Conservation (phyloP, 2,329 filamentous ascomycete species). For the Penicillium aurantiogriseum region DNA sequence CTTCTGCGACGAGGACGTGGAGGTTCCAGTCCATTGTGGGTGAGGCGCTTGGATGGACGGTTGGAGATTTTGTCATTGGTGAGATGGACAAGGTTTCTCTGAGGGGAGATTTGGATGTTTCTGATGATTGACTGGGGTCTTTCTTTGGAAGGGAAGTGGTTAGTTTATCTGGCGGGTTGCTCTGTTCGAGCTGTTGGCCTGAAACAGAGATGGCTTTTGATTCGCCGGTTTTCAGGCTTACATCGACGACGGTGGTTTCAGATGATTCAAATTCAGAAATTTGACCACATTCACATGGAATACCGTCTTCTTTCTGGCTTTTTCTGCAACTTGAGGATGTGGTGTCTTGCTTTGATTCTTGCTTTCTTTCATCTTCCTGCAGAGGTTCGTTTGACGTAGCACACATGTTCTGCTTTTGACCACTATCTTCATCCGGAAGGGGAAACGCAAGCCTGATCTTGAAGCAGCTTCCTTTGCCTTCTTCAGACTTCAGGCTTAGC, state of each 20-base stretch:
- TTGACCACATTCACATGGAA: slow-evolving; percentile 14
- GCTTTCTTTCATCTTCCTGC: not conserved
- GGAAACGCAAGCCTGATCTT: slow-evolving; percentile 75
- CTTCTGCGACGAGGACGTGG: slow-evolving; percentile 73
- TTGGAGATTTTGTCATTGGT: not conserved
- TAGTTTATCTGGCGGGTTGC: not conserved
- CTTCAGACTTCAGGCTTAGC: slow-evolving; percentile 76
- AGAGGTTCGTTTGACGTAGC: not conserved
- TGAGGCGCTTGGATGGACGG: not conserved
- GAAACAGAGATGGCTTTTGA: slow-evolving; percentile 15
- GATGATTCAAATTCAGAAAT: not conserved
- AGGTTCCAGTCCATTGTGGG: slow-evolving; percentile 11
- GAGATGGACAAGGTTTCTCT: not conserved
- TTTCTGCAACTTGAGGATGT: not conserved
- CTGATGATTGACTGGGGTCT: not conserved
- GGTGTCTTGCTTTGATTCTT: not conserved
- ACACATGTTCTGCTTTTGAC: not conserved
- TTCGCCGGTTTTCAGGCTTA: slow-evolving; percentile 12
- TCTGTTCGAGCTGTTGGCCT: slow-evolving; percentile 2
- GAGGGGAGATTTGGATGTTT: not conserved
- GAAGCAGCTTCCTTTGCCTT: slow-evolving; percentile 76
- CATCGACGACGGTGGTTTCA: slow-evolving; percentile 10
- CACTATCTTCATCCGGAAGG: slow-evolving; percentile 49
- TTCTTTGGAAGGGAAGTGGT: not conserved
- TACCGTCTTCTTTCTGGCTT: not conserved